Evolutionary conservation across 2,329 filamentous ascomycete genomes (phyloP).

Genomic region (Botrytis deweyae): DNA sequence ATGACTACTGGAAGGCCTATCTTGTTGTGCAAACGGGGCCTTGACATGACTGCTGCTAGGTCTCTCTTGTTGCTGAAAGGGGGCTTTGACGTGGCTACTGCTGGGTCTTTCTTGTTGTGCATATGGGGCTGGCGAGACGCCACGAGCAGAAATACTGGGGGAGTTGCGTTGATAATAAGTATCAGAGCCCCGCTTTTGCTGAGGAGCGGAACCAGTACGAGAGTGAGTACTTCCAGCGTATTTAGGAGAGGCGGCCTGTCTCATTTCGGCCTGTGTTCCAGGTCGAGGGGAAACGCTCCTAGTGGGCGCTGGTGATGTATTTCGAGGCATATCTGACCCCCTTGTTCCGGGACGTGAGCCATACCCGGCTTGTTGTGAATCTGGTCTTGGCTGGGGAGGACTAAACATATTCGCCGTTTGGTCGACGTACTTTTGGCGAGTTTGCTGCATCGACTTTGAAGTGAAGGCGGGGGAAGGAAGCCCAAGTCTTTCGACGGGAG

Average conservation of each 20-base stretch:
- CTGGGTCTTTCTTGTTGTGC: slow-evolving; percentile 48
- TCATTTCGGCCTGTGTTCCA: slow-evolving; percentile 49
- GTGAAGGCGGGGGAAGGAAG: slow-evolving; percentile 91
- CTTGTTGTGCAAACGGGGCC: slow-evolving; percentile 33
- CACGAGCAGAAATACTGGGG: slow-evolving; percentile 47
- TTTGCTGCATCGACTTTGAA: slow-evolving; percentile 91
- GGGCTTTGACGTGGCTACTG: slow-evolving; percentile 43
- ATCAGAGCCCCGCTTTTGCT: slow-evolving; percentile 48
- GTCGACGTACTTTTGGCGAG: slow-evolving; percentile 81
- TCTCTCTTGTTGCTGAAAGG: slow-evolving; percentile 44
- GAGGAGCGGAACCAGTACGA: slow-evolving; percentile 42
- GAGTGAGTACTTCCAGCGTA: slow-evolving; percentile 47
- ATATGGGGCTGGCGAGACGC: slow-evolving; percentile 45
- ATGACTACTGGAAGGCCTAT: slow-evolving; percentile 20
- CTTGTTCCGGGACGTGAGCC: slow-evolving; percentile 57
- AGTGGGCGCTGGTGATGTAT: slow-evolving; percentile 67
- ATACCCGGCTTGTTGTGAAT: slow-evolving; percentile 35
- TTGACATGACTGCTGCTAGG: slow-evolving; percentile 47
- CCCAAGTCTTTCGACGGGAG: slow-evolving; percentile 70
- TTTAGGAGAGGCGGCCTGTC: slow-evolving; percentile 57
- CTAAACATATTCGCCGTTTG: slow-evolving; percentile 80
- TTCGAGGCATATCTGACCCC: slow-evolving; percentile 57
- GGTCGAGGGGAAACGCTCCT: slow-evolving; percentile 65
- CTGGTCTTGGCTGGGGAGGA: slow-evolving; percentile 35
- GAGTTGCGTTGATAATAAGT: slow-evolving; percentile 52